Conservation (phyloP, 805 yeast genomes). For the Saccharomycopsis amapae region DNA sequence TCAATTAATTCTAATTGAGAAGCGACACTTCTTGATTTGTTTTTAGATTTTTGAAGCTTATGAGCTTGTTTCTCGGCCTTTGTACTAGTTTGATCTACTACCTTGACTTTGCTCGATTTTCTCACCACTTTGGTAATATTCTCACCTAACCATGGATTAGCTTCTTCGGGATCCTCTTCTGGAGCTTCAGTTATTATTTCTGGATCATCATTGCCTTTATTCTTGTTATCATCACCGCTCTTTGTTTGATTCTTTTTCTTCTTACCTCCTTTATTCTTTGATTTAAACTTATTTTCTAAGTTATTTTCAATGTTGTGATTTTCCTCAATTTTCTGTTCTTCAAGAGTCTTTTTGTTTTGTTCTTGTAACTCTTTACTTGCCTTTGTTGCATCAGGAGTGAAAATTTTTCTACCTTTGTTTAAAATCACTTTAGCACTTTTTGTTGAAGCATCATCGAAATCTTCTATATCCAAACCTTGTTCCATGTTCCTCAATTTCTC, state of each 20-base stretch:
- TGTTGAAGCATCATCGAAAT: conserved; percentile 30
- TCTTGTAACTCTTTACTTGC: conserved; percentile 30
- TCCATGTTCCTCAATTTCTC: conserved; percentile 45
- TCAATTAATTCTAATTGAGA: conserved; percentile 25
- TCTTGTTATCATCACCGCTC: conserved; percentile 1
- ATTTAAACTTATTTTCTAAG: conserved; percentile 26
- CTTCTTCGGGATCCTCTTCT: conserved; percentile 20
- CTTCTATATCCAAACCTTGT: conserved; percentile 38
- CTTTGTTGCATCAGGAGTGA: conserved; percentile 51
- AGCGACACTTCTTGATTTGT: conserved; percentile 18
- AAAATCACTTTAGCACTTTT: conserved; percentile 40
- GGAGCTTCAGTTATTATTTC: conserved; percentile 1
- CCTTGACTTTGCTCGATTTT: conserved; percentile 40
- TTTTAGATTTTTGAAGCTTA: conserved; percentile 33
- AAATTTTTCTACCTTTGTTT: conserved; percentile 76
- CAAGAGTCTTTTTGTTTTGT: conserved; percentile 30
- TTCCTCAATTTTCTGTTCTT: conserved; percentile 47
- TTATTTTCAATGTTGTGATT: conserved; percentile 39
- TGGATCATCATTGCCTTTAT: background rate
- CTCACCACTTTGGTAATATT: conserved; percentile 27
- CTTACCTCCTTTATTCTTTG: conserved; percentile 10
- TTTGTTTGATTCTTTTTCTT: conserved; percentile 4
- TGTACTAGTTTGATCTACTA: conserved; percentile 45
- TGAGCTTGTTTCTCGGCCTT: conserved; percentile 41
- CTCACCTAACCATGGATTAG: conserved; percentile 47